Percentiles rank a stretch among this genome's conserved stretches.
Evolutionary conservation across 306 rosid genomes (phyloP).

Genomic region (Castanospermum australe): DNA sequence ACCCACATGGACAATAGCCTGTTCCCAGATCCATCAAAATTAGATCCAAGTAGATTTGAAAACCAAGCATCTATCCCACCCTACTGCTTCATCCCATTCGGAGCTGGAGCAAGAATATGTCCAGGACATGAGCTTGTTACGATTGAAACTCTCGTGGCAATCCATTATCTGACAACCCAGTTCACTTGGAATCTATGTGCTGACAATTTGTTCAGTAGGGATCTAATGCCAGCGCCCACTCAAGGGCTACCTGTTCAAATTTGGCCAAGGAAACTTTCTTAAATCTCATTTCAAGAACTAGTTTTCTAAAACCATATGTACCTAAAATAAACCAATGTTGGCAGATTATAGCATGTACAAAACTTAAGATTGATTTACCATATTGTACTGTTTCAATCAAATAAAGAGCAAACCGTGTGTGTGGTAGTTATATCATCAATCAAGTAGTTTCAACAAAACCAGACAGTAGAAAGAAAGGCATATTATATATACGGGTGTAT

Average conservation of each 20-base stretch:
- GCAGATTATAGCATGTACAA: neutral
- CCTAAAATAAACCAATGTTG: neutral
- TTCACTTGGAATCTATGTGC: conserved; percentile 73
- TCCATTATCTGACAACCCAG: conserved; percentile 63
- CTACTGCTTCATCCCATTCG: conserved; percentile 63
- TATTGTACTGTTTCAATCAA: neutral
- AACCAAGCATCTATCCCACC: conserved; percentile 60
- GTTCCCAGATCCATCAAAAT: conserved; percentile 65
- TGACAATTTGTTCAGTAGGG: conserved; percentile 56
- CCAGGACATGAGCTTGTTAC: conserved; percentile 72
- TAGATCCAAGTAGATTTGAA: conserved; percentile 73
- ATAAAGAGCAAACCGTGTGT: neutral
- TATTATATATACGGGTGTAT: too few species aligned
- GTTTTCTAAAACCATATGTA: neutral
- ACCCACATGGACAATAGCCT: conserved; percentile 67
- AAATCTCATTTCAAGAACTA: neutral
- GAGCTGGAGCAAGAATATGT: conserved; percentile 71
- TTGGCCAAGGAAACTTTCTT: conserved; percentile 39
- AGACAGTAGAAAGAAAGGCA: too few species aligned
- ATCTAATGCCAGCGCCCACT: conserved; percentile 55
- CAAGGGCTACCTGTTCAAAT: conserved; percentile 58
- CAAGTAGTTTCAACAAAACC: too few species aligned
- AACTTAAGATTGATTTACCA: neutral
- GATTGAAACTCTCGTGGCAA: conserved; percentile 60
- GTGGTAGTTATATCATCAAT: too few species aligned